Base-by-base conservation (phyloP, 805 yeast genomes). In the Kuraishia hungarica region DNA sequence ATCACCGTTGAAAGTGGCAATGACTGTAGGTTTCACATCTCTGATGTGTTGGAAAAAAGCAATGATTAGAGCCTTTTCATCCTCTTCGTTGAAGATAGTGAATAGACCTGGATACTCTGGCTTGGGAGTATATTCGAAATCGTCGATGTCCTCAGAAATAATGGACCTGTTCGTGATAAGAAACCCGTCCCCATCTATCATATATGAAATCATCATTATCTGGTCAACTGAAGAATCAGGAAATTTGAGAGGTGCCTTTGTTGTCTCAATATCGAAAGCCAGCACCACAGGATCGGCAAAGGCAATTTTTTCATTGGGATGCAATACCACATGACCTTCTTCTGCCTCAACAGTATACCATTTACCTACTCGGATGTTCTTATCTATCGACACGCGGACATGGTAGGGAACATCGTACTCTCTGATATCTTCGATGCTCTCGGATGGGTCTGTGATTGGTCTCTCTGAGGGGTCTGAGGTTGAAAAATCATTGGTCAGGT, bases 161-260 rank as follows among this genome's bases (percentile, higher is more conserved):
- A 94, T 90, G 61, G 92, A 97, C 62, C 99, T 75, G 67, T 94
- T 94, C 10, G 98, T 94, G 57, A 94, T 96, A 47, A 94, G 73
- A 66, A 74, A 94, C 46, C 99, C 99, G 62, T 89, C 96, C 11
- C 98, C 99, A 67, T 94, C 99, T 58, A 94, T 92, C 99, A 96
- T 96, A 67, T 94, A 94, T 2, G 99, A 96, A 53, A 94, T 94
- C 99, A 96, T 96, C 97, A 94, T 94, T 48, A 94, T 81, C 69
- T 89, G 96, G 71, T 94, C 99, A 5, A 87, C 78, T 11, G 86
- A 76, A 5, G 97, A 80, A 63, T 90, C 99, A 0, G 99, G 99
- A 61, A 94, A 94, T 67, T 94, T 96, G 57, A 94, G 77, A 1
- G 98, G 98, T 13, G 96, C 90, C 67, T 94, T 94, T 15, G 97